A percentile compares a stretch with the other conserved stretches of the same genome.
Conservation (phyloP, 2,329 filamentous ascomycete genomes). For the Stagonosporopsis cucurbitacearum region DNA sequence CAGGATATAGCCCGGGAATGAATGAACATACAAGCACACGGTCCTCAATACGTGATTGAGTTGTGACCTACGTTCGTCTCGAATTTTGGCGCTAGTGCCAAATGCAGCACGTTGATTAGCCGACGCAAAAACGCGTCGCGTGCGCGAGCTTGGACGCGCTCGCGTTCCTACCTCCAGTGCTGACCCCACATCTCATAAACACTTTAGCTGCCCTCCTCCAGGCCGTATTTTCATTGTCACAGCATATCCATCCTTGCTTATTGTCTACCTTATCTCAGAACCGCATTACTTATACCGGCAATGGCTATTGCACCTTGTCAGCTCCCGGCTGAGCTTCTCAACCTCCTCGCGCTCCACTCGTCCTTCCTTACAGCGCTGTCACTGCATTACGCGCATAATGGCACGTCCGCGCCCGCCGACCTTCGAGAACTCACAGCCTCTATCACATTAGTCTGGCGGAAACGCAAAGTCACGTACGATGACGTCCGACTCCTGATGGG, state of each 20-base stretch:
- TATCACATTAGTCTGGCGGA: constrained; percentile 54
- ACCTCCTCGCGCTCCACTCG: constrained; percentile 54
- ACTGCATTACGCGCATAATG: constrained; percentile 59
- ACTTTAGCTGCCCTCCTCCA: constrained; percentile 22
- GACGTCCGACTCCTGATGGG: constrained; percentile 57
- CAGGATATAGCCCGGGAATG: neutral
- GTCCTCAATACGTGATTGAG: neutral
- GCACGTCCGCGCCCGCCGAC: constrained; percentile 53
- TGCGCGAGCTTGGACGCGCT: constrained; percentile 34
- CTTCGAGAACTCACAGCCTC: constrained; percentile 49
- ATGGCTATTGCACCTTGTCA: constrained; percentile 42
- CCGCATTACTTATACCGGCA: constrained; percentile 28
- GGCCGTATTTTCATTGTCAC: constrained; percentile 20
- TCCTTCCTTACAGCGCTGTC: constrained; percentile 59
- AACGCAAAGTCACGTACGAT: constrained; percentile 53
- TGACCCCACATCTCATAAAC: constrained; percentile 41
- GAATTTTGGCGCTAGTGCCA: neutral
- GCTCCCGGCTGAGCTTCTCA: constrained; percentile 52
- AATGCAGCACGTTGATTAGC: constrained; percentile 32
- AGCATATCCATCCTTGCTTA: constrained; percentile 7
- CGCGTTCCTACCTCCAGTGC: constrained; percentile 33
- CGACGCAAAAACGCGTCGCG: constrained; percentile 33
- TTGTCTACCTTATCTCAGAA: constrained; percentile 20
- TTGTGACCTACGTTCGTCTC: neutral
- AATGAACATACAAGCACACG: neutral